phyloP scores from a whole-genome alignment of 176 grass and related monocot species.

The Oryza australiensis region DNA sequence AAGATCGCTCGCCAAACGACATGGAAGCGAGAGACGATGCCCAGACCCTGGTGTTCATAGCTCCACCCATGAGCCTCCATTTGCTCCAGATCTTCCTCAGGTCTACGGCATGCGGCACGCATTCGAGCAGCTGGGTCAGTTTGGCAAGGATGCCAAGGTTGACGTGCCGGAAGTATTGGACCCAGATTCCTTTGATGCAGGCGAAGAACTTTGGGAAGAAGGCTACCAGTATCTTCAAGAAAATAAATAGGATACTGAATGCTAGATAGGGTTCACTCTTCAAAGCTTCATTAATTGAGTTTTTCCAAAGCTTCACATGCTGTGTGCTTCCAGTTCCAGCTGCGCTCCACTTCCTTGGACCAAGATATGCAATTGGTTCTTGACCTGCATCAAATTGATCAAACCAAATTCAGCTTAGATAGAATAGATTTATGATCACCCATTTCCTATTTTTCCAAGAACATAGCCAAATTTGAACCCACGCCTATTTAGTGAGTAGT shows the following conservation, averaged over 20 bases:
- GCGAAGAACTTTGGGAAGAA: slow-evolving; percentile 59
- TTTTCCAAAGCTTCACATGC: slow-evolving; percentile 33
- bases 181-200: slow-evolving; percentile 63
- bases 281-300: slow-evolving; percentile 61
- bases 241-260: slow-evolving; percentile 72
- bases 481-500: not conserved
- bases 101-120: slow-evolving; percentile 60
- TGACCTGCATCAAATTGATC: slow-evolving; percentile 63
- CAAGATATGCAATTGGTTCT: slow-evolving; percentile 65
- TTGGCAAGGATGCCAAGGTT: slow-evolving; percentile 65
- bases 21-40: slow-evolving; percentile 63
- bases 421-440: slow-evolving; percentile 5
- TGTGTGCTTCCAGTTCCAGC: slow-evolving; percentile 23
- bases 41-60: slow-evolving; percentile 58
- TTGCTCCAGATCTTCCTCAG: slow-evolving; percentile 78
- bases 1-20: slow-evolving; percentile 54
- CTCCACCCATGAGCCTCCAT: slow-evolving; percentile 54
- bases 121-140: slow-evolving; percentile 66
- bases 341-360: slow-evolving; percentile 32
- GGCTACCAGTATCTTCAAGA: slow-evolving; percentile 50
- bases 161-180: slow-evolving; percentile 47
- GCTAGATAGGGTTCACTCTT: slow-evolving; percentile 65
- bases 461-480: not conserved
- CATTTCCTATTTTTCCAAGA: not conserved
- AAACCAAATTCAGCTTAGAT: slow-evolving; percentile 14